These are phyloP conservation scores for Talaromyces pinophilus DNA, from an alignment of 2,329 filamentous ascomycete genomes.

Conservation along the genomic window DNA sequence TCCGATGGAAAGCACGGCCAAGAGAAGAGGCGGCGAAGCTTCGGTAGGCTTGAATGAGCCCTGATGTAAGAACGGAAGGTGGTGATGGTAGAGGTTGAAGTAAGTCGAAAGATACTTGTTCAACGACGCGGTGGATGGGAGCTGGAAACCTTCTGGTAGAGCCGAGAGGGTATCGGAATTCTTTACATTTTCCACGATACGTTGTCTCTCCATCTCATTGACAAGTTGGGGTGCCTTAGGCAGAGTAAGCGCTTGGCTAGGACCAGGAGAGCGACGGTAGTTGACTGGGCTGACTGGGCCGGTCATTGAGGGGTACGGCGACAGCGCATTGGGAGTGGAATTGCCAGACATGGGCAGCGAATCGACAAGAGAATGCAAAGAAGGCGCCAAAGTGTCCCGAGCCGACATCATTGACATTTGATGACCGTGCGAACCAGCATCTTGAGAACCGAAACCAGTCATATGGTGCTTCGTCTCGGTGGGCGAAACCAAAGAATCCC, in stretches of 20 bases:
- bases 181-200: constrained; percentile 83
- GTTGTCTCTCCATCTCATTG: constrained; percentile 80
- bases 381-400: constrained; percentile 63
- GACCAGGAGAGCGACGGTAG: constrained; percentile 69
- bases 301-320: constrained; percentile 69
- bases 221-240: constrained; percentile 76
- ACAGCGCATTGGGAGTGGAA: constrained; percentile 71
- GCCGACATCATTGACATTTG: constrained; percentile 67
- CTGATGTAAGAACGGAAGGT: constrained; percentile 92
- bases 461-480: constrained; percentile 74
- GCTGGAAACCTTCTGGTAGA: constrained; percentile 83
- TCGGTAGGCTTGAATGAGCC: constrained; percentile 82
- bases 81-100: constrained; percentile 95
- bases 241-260: constrained; percentile 63
- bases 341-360: constrained; percentile 69
- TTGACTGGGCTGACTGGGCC: constrained; percentile 69
- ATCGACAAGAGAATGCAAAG: constrained; percentile 70
- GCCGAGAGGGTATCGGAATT: constrained; percentile 76
- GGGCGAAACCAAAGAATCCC: constrained; percentile 82
- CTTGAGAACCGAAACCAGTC: constrained; percentile 67
- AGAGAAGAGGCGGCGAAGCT: constrained; percentile 76
- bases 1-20: constrained; percentile 91
- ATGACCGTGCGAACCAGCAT: constrained; percentile 57
- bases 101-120: constrained; percentile 95
- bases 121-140: constrained; percentile 75